phyloP scores from a whole-genome alignment of 2,329 filamentous ascomycete species.

The Thelonectria olida region DNA sequence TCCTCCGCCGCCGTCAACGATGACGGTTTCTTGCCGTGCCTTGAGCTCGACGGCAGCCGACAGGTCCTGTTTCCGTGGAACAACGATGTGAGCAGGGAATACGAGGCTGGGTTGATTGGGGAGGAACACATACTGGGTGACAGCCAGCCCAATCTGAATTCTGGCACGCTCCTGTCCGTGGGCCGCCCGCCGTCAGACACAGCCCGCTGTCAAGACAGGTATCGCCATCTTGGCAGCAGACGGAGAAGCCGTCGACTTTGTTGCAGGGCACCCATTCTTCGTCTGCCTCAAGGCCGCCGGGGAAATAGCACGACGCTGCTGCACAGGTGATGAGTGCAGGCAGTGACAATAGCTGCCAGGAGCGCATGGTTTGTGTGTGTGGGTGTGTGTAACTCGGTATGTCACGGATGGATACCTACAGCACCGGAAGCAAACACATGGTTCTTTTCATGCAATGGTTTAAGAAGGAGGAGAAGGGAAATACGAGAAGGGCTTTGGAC shows the following conservation, averaged over 20 bases:
- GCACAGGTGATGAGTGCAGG: not conserved
- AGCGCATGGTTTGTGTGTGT: not conserved
- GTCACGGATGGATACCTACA: not conserved
- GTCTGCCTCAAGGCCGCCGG: not conserved
- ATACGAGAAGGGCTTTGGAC: not conserved
- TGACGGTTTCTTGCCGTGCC: not conserved
- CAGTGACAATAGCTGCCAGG: not conserved
- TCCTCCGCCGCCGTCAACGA: too few species aligned
- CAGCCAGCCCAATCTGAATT: constrained; percentile 5
- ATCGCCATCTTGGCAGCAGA: not conserved
- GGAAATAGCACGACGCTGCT: not conserved
- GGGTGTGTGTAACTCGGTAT: too few species aligned
- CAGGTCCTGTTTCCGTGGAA: not conserved
- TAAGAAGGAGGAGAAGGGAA: not conserved
- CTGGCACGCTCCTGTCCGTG: not conserved
- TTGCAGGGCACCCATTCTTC: not conserved
- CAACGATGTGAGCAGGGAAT: not conserved
- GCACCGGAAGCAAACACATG: not conserved
- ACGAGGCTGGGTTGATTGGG: too few species aligned
- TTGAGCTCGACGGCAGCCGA: not conserved
- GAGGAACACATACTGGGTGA: not conserved
- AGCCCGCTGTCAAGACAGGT: not conserved
- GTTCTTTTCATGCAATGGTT: not conserved
- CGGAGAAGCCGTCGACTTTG: not conserved
- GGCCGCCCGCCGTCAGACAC: not conserved